Conservation (phyloP, 1,139 yeast species). For the Yamadazyma jaroonii region DNA sequence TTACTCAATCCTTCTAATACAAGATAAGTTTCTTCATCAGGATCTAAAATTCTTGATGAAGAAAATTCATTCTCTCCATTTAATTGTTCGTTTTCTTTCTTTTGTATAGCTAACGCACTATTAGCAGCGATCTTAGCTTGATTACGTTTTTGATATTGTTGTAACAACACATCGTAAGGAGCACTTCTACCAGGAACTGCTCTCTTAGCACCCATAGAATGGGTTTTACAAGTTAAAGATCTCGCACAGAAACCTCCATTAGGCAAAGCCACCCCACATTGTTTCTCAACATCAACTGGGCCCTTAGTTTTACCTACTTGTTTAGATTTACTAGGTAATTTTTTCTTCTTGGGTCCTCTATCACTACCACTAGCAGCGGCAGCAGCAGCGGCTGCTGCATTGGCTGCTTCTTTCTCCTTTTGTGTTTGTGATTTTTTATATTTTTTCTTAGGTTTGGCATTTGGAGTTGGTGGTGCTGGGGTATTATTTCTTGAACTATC, state of each 20-base stretch:
- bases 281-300: constrained; percentile 90
- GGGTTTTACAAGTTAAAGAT: constrained; percentile 93
- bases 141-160: constrained; percentile 87
- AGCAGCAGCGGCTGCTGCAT: constrained; percentile 41
- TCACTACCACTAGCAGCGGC: constrained; percentile 8
- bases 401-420: constrained; percentile 47
- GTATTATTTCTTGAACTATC: constrained; percentile 42
- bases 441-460: constrained; percentile 41
- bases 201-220: constrained; percentile 96
- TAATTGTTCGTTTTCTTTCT: constrained; percentile 45
- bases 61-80: constrained; percentile 25
- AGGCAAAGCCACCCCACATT: constrained; percentile 93
- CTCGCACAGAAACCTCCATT: constrained; percentile 94
- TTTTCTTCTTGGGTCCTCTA: constrained; percentile 18
- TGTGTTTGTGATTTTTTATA: constrained; percentile 45
- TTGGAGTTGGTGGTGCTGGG: constrained; percentile 32
- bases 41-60: constrained; percentile 41
- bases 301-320: constrained; percentile 47
- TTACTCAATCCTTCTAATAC: constrained; percentile 89
- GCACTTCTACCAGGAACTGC: constrained; percentile 93
- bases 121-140: constrained; percentile 87
- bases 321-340: constrained; percentile 52
- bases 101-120: constrained; percentile 63
- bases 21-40: constrained; percentile 92
- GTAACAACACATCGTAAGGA: constrained; percentile 83